Evolutionary conservation across 1,284 basidiomycete species (phyloP), one percentile per base, ranked within the genome.

Genomic region (Ustilago sp.): DNA sequence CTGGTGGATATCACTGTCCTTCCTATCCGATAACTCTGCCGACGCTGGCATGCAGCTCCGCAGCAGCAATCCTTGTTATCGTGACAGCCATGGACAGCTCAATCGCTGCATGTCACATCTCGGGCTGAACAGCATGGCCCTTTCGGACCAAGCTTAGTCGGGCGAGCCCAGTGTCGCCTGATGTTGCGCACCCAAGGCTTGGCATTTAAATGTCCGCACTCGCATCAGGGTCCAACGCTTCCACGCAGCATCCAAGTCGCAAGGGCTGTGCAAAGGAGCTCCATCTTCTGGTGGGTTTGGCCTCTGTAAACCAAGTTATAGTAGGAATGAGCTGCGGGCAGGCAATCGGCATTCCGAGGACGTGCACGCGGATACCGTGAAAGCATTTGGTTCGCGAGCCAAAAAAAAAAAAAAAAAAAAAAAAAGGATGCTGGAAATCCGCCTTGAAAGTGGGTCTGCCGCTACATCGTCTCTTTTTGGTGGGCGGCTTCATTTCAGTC

Each of bases 281-380:
- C 23, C 23, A 28, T 28, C 23, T 28, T 28, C 23, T 28, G 23
- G 2, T 28, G 23, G 23, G 23, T 28, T 28, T 28, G 23, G 23
- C 23, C 23, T 28, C 2, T 28, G 23, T 28, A 28, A 28, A 28
- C 3, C 23, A 28, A 28, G 3, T 3, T 28, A 28, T 28, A 28
- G 23, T 28, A 28, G 23, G 23, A 17, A 41, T 41, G 39, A 41
- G 39, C 39, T 41, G 39, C 13, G 4, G 13, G 39, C 13, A 41
- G 13, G 39, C 15, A 15, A 31, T 54, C 59, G 66, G 66, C 66
- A 52, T 58, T 68, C 66, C 66, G 66, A 45, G 32, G 66, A 45
- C 56, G 8, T 4, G 39, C n/a, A 31, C 45, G 45, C 23, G 23
- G 19, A 8, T 9, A 19, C 9, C 11, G 9, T 39, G 2, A 17